Evolutionary conservation across 495 filamentous ascomycete genomes (phyloP), one percentile per base, ranked within the genome.

Genomic region (Penicillium riverlandense): DNA sequence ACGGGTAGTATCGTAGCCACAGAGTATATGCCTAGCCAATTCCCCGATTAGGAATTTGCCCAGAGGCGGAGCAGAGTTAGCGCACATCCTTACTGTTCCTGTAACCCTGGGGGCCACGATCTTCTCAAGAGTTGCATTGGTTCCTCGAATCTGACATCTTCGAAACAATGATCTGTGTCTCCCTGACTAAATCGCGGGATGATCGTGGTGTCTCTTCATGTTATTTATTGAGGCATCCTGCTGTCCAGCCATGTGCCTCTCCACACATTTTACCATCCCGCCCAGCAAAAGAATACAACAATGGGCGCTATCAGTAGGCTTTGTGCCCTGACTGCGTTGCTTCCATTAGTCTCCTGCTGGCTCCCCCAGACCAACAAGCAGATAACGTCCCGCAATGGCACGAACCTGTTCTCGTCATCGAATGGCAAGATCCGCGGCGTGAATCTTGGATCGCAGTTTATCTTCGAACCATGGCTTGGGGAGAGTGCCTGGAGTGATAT

Each of bases 401-500:
- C 40, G 1, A 59, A 62, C 43, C 53, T 63, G 16, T 67, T 66
- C 43, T 54, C 52, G 16, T 33, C 37, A 3, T 43, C 40, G 8
- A 51, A 35, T 33, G 61, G 59, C 47, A 80, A 79, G 55, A 70
- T 85, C 38, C 72, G 77, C 1, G 79, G 79, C 12, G 79, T 84
- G 7, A 80, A 83, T 44, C 63, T 83, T 6, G 77, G 80, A 29
- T 74, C 75, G 7, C 63, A 74, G 7, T 82, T 83, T 49, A 61
- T 80, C 29, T 63, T 83, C 41, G 79, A 82, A 54, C 75, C 77
- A 1, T 82, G 78, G 79, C 74, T 83, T 54, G 69, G 70, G 9
- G 40, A 48, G 7, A 59, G 56, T 12, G 67, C 67, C 38, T 83
- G 77, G 76, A 50, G 10, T 11, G 41, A 49, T 28, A 77, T 83